Evolutionary conservation across 1,284 basidiomycete genomes (phyloP), one percentile per base, ranked within the genome.

Genomic region (Ceratobasidium sp.): DNA sequence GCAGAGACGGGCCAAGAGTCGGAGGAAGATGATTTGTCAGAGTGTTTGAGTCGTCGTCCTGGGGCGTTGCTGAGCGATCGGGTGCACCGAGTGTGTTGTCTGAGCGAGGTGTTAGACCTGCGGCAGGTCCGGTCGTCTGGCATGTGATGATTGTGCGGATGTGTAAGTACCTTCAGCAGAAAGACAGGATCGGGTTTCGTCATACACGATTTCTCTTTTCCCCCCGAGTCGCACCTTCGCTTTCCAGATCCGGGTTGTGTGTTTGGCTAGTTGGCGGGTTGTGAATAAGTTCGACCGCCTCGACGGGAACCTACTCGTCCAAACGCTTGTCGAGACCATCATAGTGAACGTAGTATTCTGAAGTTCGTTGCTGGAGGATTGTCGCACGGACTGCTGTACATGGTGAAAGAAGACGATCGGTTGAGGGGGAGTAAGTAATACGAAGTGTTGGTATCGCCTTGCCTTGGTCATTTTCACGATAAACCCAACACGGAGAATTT

Each of bases 241-340:
- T 56, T 27, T 45, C 62, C 22, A 33, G 62, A 22, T 54, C 62
- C 11, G 47, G 31, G 33, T 57, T 24, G 29, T 47, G 73, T 57
- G 65, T 63, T 63, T 64, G 67, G 41, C 14, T 51, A 31, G 67
- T 48, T 41, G 60, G 22, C 44, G 75, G 48, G 44, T 48, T 29
- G 36, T 6, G 48, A 15, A 73, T 33, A 22, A 60, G 31, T 41
- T 74, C 57, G 11, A 76, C 66, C 1, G 47, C 24, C 47, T 81
- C 81, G 75, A 86, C 85, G 0, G 86, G 82, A 17, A 93, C 84
- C 93, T 93, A 94, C 79, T 91, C 89, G 81, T 94, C 93, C 77
- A 93, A 83, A 17, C 92, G 86, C 82, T 93, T 93, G 84, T 95
- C 93, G 27, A 85, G 84, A 79, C 87, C 86, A 72, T 88, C 81